Evolutionary conservation across 805 yeast genomes (phyloP).

Genomic region (Kurtzmaniella cleridarum): DNA sequence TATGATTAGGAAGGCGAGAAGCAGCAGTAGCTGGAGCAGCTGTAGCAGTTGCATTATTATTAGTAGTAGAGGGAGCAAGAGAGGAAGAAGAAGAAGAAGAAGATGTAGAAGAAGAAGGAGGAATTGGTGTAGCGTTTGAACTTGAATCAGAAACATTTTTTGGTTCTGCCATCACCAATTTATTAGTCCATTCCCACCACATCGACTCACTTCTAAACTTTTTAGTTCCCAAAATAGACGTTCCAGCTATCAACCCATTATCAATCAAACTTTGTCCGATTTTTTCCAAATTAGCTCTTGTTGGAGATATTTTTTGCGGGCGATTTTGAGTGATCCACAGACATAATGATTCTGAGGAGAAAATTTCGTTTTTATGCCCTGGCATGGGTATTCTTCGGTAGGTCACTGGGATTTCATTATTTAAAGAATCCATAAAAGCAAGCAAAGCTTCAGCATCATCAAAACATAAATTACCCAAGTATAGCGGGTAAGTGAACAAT

Average conservation of each 20-base stretch:
- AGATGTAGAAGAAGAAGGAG: neutral
- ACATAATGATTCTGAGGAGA: slow-evolving; percentile 35
- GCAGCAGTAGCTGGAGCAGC: too few relatives aligned
- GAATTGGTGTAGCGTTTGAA: neutral
- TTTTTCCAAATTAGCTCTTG: slow-evolving; percentile 31
- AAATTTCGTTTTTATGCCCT: slow-evolving; percentile 34
- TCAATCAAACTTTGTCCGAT: slow-evolving; percentile 37
- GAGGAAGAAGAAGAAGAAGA: too few relatives aligned
- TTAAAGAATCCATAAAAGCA: slow-evolving; percentile 17
- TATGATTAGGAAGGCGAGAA: too few relatives aligned
- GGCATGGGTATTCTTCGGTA: slow-evolving; percentile 34
- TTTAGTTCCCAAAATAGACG: slow-evolving; percentile 26
- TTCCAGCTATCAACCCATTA: slow-evolving; percentile 23
- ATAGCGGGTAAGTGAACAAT: slow-evolving; percentile 26
- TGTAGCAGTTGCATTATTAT: too few relatives aligned
- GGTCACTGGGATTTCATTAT: slow-evolving; percentile 17
- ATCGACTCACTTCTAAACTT: slow-evolving; percentile 37
- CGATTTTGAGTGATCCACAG: slow-evolving; percentile 18
- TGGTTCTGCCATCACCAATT: slow-evolving; percentile 17
- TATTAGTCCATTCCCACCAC: slow-evolving; percentile 42
- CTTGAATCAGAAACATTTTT: slow-evolving; percentile 2
- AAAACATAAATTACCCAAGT: slow-evolving; percentile 22
- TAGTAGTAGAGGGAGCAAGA: too few relatives aligned
- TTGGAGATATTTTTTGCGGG: slow-evolving; percentile 30
- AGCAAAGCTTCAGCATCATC: slow-evolving; percentile 14